Evolutionary conservation across 2,329 filamentous ascomycete genomes (phyloP).

Genomic region (Phyllosticta citriasiana): DNA sequence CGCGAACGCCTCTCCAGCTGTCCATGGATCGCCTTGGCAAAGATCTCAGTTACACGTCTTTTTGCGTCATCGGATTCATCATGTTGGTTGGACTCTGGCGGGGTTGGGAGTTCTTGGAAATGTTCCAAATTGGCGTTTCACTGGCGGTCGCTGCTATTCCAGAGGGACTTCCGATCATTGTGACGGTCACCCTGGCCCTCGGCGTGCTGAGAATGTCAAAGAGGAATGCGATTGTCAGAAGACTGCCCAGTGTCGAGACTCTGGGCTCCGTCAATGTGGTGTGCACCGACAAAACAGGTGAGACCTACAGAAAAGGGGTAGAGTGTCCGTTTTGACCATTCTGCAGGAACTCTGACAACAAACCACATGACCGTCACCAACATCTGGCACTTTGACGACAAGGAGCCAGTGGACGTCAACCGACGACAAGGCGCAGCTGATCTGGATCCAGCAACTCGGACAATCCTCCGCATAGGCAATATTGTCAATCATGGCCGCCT

Average conservation of each 20-base stretch:
- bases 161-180: slow-evolving; percentile 93
- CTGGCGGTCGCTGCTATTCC: slow-evolving; percentile 93
- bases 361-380: slow-evolving; percentile 98
- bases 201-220: slow-evolving; percentile 95
- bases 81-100: slow-evolving; percentile 83
- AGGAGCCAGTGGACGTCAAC: slow-evolving; percentile 46
- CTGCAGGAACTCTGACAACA: slow-evolving; percentile 73
- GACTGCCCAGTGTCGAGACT: slow-evolving; percentile 94
- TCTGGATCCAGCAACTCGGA: slow-evolving; percentile 63
- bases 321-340: slow-evolving; percentile 1
- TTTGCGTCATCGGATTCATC: slow-evolving; percentile 87
- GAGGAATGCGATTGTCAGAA: slow-evolving; percentile 87
- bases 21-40: slow-evolving; percentile 98
- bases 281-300: slow-evolving; percentile 93
- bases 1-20: slow-evolving; percentile 82
- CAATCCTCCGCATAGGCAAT: slow-evolving; percentile 84
- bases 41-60: slow-evolving; percentile 93
- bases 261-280: slow-evolving; percentile 99
- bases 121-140: slow-evolving; percentile 96
- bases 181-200: slow-evolving; percentile 89
- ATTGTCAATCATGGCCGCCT: slow-evolving; percentile 91
- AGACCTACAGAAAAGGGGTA: slow-evolving; percentile 2
- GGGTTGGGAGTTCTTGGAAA: slow-evolving; percentile 80
- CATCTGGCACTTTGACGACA: slow-evolving; percentile 83
- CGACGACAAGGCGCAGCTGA: slow-evolving; percentile 43